Evolutionary conservation across 2,329 filamentous ascomycete genomes (phyloP).

Genomic region (Exserohilum rostratum): DNA sequence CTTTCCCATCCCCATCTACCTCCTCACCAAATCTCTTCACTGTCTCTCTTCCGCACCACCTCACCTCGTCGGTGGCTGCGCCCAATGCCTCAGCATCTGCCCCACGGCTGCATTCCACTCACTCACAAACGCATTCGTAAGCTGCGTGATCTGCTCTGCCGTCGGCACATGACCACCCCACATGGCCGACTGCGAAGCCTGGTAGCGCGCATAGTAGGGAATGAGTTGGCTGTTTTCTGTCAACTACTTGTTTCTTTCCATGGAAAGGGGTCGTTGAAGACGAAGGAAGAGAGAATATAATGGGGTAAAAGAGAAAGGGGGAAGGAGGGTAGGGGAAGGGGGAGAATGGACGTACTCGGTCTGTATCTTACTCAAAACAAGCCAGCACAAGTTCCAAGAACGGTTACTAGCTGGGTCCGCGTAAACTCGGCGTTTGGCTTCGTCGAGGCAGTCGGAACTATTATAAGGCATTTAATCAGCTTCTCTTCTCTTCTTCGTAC

Average conservation of each 20-base stretch:
- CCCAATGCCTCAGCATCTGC: conserved; percentile 73
- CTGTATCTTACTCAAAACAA: conserved; percentile 70
- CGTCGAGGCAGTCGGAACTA: conserved; percentile 66
- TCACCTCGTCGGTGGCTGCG: conserved; percentile 53
- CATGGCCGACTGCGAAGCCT: conserved; percentile 70
- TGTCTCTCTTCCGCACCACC: not conserved
- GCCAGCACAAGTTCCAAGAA: conserved; percentile 79
- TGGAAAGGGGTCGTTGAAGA: too few relatives aligned
- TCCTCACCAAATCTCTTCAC: too few relatives aligned
- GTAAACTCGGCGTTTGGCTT: conserved; percentile 68
- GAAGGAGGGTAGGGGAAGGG: not conserved
- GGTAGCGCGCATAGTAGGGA: conserved; percentile 63
- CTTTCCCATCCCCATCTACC: not conserved
- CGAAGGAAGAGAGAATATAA: conserved; percentile 12
- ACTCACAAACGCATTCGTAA: conserved; percentile 66
- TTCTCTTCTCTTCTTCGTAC: not conserved
- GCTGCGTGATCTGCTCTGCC: conserved; percentile 61
- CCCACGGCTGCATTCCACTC: conserved; percentile 72
- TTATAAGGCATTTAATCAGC: not conserved
- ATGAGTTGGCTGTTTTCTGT: conserved; percentile 64
- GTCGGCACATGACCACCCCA: conserved; percentile 68
- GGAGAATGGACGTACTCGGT: conserved; percentile 61
- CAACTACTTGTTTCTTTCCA: not conserved
- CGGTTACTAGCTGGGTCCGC: conserved; percentile 69
- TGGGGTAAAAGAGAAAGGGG: not conserved